phyloP scores from a whole-genome alignment of 805 yeast species.

The Myxozyma sirexii region DNA sequence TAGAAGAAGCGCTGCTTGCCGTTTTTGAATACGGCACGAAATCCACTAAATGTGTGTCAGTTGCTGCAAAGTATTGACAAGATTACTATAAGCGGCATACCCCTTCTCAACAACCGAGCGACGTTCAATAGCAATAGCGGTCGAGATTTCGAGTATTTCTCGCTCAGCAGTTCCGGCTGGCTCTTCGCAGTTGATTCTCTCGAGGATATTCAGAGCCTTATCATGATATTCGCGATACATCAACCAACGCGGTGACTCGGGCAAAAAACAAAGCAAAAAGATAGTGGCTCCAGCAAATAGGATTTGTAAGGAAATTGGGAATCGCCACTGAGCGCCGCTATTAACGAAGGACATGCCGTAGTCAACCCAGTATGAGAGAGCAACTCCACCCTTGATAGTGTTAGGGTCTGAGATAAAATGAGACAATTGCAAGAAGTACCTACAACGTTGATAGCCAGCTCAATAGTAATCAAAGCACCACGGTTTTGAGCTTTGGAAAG shows the following conservation, averaged over 20 bases:
- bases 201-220: slow-evolving; percentile 50
- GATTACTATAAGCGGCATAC: no score
- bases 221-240: slow-evolving; percentile 70
- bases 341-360: slow-evolving; percentile 66
- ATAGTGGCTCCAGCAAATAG: slow-evolving; percentile 63
- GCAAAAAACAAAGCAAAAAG: slow-evolving; percentile 56
- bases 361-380: slow-evolving; percentile 64
- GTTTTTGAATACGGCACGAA: slow-evolving; percentile 39
- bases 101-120: neutral
- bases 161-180: neutral
- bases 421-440: neutral
- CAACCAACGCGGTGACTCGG: slow-evolving; percentile 86
- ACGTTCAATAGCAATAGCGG: neutral
- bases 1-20: slow-evolving; percentile 54
- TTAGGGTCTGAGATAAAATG: neutral
- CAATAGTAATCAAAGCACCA: slow-evolving; percentile 58
- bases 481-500: slow-evolving; percentile 65
- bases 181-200: neutral
- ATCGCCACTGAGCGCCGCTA: slow-evolving; percentile 61
- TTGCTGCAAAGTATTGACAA: neutral
- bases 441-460: neutral
- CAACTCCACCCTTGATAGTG: slow-evolving; percentile 63
- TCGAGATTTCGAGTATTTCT: neutral
- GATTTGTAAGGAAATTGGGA: slow-evolving; percentile 75
- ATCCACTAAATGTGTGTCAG: neutral